A percentile compares a stretch with the other conserved stretches of the same genome.
Conservation (phyloP, 75 land plant species). For the Cryptomeria japonica region DNA sequence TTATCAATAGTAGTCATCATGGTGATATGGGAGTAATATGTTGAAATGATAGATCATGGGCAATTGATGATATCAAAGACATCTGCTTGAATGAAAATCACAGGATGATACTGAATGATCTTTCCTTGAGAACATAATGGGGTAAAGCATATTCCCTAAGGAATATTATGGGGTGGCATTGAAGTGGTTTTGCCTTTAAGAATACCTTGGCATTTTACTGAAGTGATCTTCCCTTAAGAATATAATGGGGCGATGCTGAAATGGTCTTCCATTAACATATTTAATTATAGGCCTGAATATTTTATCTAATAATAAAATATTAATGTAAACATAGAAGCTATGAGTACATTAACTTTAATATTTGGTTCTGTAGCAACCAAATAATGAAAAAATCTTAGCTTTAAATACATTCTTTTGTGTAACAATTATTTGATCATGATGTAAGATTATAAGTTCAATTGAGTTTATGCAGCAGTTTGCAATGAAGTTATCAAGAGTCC, state of each 20-base stretch:
- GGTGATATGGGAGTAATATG: neutral
- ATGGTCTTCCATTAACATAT: neutral
- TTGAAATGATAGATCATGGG: neutral
- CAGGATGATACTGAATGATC: neutral
- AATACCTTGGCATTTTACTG: neutral
- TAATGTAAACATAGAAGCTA: neutral
- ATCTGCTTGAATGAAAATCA: neutral
- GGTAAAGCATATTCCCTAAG: neutral
- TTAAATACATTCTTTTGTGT: neutral
- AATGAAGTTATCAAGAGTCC: neutral
- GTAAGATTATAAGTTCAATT: neutral
- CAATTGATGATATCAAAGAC: neutral
- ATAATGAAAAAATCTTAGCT: neutral
- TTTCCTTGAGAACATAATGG: neutral
- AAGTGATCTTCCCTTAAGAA: neutral
- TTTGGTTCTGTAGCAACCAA: neutral
- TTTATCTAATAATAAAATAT: neutral
- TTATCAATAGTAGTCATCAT: neutral
- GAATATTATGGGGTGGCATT: neutral
- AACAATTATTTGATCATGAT: neutral
- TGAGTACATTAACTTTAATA: neutral
- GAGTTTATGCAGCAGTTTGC: neutral
- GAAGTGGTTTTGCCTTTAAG: neutral
- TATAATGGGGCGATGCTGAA: neutral
- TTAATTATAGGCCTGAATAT: neutral